Percentiles rank a stretch among this genome's conserved stretches.
These are phyloP conservation scores for Xylariales sp. DNA, from an alignment of 2,329 filamentous ascomycete genomes.

Conservation along the genomic window DNA sequence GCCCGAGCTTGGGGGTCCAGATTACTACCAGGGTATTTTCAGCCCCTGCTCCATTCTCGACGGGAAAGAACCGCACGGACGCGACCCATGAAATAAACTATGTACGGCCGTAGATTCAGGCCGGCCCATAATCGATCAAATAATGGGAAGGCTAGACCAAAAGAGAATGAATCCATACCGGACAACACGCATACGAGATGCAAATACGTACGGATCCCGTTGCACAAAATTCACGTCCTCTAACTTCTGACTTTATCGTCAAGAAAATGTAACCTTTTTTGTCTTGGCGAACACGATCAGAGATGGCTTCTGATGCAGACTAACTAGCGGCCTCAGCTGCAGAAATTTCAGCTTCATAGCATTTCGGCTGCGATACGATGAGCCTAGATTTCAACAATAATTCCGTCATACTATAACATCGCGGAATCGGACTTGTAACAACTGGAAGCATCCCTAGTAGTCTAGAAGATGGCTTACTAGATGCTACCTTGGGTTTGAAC, in stretches of 20 bases:
- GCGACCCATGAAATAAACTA: constrained; percentile 11
- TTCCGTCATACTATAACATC: no score
- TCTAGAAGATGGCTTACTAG: no score
- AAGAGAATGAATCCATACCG: neutral
- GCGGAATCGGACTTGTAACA: no score
- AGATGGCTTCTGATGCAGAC: constrained; percentile 6
- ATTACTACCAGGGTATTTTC: neutral
- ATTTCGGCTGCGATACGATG: neutral
- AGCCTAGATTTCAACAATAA: no score
- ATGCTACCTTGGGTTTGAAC: no score
- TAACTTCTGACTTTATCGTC: neutral
- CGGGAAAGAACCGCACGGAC: constrained; percentile 1
- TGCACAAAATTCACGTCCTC: neutral
- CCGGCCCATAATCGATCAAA: neutral
- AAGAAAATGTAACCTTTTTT: neutral
- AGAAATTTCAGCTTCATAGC: constrained; percentile 6
- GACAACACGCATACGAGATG: neutral
- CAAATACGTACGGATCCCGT: neutral
- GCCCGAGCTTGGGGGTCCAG: neutral
- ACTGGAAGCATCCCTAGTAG: no score
- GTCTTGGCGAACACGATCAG: constrained; percentile 8
- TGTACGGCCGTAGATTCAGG: neutral
- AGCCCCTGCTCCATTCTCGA: neutral
- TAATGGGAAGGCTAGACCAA: neutral
- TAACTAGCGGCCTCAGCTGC: constrained; percentile 7